Base-by-base conservation (phyloP, 495 filamentous ascomycete genomes). In the Annulohypoxylon nitens region DNA sequence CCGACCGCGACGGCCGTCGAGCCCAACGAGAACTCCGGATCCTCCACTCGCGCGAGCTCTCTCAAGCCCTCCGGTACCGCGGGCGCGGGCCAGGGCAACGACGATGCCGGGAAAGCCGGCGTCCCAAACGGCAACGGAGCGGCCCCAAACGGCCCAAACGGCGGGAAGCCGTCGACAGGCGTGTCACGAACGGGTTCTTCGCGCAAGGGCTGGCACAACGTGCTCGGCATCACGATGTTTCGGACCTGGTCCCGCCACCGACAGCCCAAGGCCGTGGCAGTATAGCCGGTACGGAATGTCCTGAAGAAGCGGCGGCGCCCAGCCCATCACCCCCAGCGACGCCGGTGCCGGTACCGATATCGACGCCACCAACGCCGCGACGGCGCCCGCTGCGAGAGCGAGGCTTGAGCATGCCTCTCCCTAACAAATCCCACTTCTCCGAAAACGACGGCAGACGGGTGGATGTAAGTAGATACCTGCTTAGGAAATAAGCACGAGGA, bases 161-260 rank as follows among this genome's bases (percentile, higher is more conserved):
- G 4, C 59, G 34, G 53, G 53, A 55, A 55, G 55, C 26, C 54
- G 34, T 48, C 59, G 36, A 18, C 54, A 45, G 61, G 57, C 37
- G 14, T 61, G 0, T 47, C 45, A n/a, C 23, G 68, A 16, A 66
- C 34, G 26, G 54, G 57, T 37, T 60, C 57, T 36, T 41, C 30
- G 47, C 48, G 23, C 34, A 71, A 67, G 30, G 55, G 58, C 6
- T 71, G 69, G 69, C 69, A 71, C 39, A 67, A 51, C 41, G 63
- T 71, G 10, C 41, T 71, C 57, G 69, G 69, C 25, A 67, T 71
- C 37, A 18, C 69, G 0, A 26, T 66, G 39, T 71, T 64, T 3
- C 55, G 61, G 57, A 51, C 43, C 9, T 71, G 69, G 69, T 61
- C 69, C 6, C 39, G 43, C 39, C 64, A 47, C 37, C 58, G 64